A percentile compares a stretch with the other conserved stretches of the same genome.
These are phyloP conservation scores for Aspergillus ochraceus DNA, from an alignment of 2,329 filamentous ascomycete species.

Conservation along the genomic window DNA sequence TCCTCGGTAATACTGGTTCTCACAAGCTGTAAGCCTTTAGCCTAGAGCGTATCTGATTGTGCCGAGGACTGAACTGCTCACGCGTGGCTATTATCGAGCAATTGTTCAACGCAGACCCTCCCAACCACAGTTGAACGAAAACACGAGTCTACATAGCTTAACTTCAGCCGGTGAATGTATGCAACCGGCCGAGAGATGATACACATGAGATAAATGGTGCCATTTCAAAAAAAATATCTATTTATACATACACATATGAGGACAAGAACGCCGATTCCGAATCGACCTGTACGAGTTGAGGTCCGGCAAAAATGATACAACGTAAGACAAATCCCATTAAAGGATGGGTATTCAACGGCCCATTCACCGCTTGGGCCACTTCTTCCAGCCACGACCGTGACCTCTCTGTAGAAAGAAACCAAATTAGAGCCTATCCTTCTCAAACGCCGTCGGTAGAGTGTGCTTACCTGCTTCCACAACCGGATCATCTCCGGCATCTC, in stretches of 20 bases:
- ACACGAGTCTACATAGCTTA: background rate
- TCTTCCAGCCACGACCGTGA: slow-evolving; percentile 73
- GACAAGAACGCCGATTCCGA: slow-evolving; percentile 4
- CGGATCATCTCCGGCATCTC: slow-evolving; percentile 90
- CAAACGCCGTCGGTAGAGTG: slow-evolving; percentile 30
- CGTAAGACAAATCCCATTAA: slow-evolving; percentile 1
- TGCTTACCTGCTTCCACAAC: slow-evolving; percentile 81
- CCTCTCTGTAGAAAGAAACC: slow-evolving; percentile 53
- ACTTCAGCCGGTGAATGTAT: too few relatives aligned
- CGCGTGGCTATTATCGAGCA: too few relatives aligned
- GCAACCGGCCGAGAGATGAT: background rate
- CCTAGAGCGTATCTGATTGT: too few relatives aligned
- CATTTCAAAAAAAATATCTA: slow-evolving; percentile 2
- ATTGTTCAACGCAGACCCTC: background rate
- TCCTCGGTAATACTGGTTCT: too few relatives aligned
- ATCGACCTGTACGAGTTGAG: slow-evolving; percentile 1
- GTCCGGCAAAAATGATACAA: slow-evolving; percentile 6
- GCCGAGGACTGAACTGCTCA: too few relatives aligned
- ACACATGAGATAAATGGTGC: background rate
- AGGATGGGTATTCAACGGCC: background rate
- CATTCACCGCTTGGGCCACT: slow-evolving; percentile 61
- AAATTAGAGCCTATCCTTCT: slow-evolving; percentile 34
- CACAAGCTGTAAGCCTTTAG: too few relatives aligned
- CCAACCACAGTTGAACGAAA: background rate
- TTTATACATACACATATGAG: slow-evolving; percentile 6